A percentile compares a stretch with the other conserved stretches of the same genome.
Conservation (phyloP, 805 yeast species). For the Ogataea saltuana region DNA sequence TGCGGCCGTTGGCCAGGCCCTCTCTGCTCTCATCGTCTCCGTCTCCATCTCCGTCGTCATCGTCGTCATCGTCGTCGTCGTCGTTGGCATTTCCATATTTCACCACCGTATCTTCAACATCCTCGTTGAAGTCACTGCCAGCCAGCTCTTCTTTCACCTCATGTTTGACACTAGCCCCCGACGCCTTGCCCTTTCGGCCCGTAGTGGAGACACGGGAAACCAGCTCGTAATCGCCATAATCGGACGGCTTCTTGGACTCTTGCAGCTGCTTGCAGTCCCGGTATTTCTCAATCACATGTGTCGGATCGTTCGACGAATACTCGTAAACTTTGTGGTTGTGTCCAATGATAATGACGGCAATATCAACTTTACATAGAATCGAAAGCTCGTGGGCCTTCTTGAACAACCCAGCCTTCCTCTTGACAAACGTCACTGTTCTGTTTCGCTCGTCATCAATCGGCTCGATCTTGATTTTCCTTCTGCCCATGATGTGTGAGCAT, state of each 20-base stretch:
- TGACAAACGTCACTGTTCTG: slow-evolving; percentile 82
- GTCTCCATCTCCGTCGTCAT: slow-evolving; percentile 10
- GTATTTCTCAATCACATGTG: slow-evolving; percentile 46
- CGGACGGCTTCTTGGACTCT: slow-evolving; percentile 64
- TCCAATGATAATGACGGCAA: slow-evolving; percentile 87
- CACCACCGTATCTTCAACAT: slow-evolving; percentile 10
- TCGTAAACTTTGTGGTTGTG: slow-evolving; percentile 82
- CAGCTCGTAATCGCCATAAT: slow-evolving; percentile 61
- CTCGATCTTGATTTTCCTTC: slow-evolving; percentile 92
- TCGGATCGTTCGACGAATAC: slow-evolving; percentile 70
- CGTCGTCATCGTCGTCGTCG: slow-evolving; percentile 16
- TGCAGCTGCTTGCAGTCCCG: slow-evolving; percentile 37
- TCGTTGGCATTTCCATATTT: slow-evolving; percentile 13
- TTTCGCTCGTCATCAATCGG: slow-evolving; percentile 91
- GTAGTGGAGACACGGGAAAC: slow-evolving; percentile 28
- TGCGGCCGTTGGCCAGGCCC: slow-evolving; percentile 13
- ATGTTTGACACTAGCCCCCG: neutral
- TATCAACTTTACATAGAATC: slow-evolving; percentile 87
- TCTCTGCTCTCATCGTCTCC: slow-evolving; percentile 8
- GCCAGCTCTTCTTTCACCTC: slow-evolving; percentile 8
- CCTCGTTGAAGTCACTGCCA: slow-evolving; percentile 11
- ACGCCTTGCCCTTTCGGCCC: slow-evolving; percentile 19
- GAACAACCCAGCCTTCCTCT: slow-evolving; percentile 92
- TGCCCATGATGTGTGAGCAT: slow-evolving; percentile 63
- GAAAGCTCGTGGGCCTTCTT: slow-evolving; percentile 85